These are phyloP conservation scores for Metschnikowia matae DNA, from an alignment of 805 yeast genomes.

Conservation along the genomic window DNA sequence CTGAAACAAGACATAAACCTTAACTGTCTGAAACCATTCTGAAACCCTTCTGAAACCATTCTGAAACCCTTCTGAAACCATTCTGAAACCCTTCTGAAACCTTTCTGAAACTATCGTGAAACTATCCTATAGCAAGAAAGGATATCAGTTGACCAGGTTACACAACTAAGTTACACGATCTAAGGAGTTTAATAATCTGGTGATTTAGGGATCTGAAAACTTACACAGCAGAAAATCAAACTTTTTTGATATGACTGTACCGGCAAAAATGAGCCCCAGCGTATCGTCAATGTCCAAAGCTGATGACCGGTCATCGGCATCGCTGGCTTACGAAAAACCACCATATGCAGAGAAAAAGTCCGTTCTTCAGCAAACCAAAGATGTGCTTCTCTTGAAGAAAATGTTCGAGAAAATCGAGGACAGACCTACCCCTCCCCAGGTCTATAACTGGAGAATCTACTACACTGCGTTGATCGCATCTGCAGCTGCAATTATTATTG, in stretches of 20 bases:
- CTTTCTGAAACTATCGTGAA: too few relatives aligned
- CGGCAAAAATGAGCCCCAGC: not conserved
- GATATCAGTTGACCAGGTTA: too few relatives aligned
- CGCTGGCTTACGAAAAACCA: not conserved
- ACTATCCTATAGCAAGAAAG: too few relatives aligned
- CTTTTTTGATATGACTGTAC: not conserved
- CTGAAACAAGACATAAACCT: too few relatives aligned
- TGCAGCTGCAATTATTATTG: constrained; percentile 38
- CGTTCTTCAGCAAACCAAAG: constrained; percentile 9
- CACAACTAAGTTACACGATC: too few relatives aligned
- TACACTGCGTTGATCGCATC: constrained; percentile 35
- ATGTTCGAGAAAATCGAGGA: constrained; percentile 34
- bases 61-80: too few relatives aligned
- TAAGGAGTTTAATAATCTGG: too few relatives aligned
- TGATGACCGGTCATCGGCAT: constrained; percentile 4
- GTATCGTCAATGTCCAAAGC: constrained; percentile 3
- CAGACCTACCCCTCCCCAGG: constrained; percentile 36
- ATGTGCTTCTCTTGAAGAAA: constrained; percentile 14
- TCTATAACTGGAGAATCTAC: constrained; percentile 33
- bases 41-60: too few relatives aligned
- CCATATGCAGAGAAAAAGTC: constrained; percentile 5
- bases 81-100: too few relatives aligned
- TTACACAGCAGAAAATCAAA: too few relatives aligned
- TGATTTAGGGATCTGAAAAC: too few relatives aligned
- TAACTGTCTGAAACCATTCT: too few relatives aligned